Conservation (phyloP, 371 early-diverging fungal genomes). For the Syncephalastrum racemosum region DNA sequence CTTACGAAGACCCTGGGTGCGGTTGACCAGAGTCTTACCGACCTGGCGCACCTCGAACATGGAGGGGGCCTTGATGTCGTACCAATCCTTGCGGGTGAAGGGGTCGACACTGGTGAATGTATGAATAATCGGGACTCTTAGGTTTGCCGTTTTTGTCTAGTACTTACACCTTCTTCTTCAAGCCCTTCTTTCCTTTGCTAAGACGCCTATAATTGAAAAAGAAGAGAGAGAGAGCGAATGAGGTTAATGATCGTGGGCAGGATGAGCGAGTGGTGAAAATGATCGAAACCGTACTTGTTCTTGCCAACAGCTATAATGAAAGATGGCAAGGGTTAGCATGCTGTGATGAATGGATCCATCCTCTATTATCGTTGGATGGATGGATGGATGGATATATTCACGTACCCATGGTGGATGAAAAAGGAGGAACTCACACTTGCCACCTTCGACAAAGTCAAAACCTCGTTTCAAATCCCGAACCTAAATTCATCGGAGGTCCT, state of each 20-base stretch:
- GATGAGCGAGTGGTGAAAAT: background rate
- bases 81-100: slow-evolving; percentile 99
- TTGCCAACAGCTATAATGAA: slow-evolving; percentile 83
- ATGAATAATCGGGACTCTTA: background rate
- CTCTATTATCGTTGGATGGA: slow-evolving; percentile 17
- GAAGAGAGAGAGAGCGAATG: background rate
- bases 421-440: no score
- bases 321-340: slow-evolving; percentile 15
- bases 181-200: slow-evolving; percentile 95
- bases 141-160: background rate
- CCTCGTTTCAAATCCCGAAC: no score
- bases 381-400: slow-evolving; percentile 30
- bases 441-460: no score
- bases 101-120: slow-evolving; percentile 75
- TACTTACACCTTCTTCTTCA: slow-evolving; percentile 96
- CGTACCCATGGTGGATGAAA: slow-evolving; percentile 25
- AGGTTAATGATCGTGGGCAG: no score
- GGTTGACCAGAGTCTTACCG: slow-evolving; percentile 99
- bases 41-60: slow-evolving; percentile 92
- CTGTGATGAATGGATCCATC: no score
- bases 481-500: no score
- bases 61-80: slow-evolving; percentile 98
- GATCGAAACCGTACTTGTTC: slow-evolving; percentile 79
- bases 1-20: slow-evolving; percentile 97
- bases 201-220: slow-evolving; percentile 55